Base-by-base conservation (phyloP, 2,329 filamentous ascomycete genomes). In the Nothophaeocryptopus gaeumannii region DNA sequence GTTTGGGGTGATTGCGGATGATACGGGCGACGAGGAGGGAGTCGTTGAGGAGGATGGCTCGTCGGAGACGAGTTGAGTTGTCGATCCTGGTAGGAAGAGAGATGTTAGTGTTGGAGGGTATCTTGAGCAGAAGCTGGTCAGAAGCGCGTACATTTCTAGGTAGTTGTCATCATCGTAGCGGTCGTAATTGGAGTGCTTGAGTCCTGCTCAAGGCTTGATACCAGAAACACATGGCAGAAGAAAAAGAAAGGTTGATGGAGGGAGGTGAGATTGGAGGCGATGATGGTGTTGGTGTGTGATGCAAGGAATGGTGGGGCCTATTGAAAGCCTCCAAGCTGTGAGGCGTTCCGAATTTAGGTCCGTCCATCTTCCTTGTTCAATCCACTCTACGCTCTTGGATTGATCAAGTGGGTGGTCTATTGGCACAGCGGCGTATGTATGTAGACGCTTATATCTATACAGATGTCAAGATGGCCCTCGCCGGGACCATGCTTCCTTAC, bases 11-110 rank as follows among this genome's bases (percentile, higher is more conserved):
- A 51, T 84, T 84, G 57, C 78, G 80, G 58, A 95, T 77, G 66
- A 95, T 90, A 66, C 89, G 86, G 59, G 79, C 74, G 60, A 90
- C 85, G 57, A 95, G 85, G 48, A 82, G 74, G 69, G 80, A 71
- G 67, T 92, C 86, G 68, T 87, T 84, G 63, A 83, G 79, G 66
- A 85, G 79, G 68, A 96, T 92, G 53, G 90, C 89, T 61, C 89
- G 85, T 58, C 89, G 86, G 38, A 95, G 77, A 62, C 89, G 86
- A 67, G 84, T 81, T 49, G 84, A 80, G 50, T 88, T 80, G 56
- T 89, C 84, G 72, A 92, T 89, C 86, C 84, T 89, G 54, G 29
- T n/a, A 10, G 38, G 20, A 4, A 26, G 20, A 26, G 16, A 45
- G 39, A 13, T 45, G 50, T 43, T 37, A 47, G 34, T 39, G 39